These are phyloP conservation scores for Apophysomyces sp. DNA, from an alignment of 371 early-diverging fungal species.

Conservation along the genomic window DNA sequence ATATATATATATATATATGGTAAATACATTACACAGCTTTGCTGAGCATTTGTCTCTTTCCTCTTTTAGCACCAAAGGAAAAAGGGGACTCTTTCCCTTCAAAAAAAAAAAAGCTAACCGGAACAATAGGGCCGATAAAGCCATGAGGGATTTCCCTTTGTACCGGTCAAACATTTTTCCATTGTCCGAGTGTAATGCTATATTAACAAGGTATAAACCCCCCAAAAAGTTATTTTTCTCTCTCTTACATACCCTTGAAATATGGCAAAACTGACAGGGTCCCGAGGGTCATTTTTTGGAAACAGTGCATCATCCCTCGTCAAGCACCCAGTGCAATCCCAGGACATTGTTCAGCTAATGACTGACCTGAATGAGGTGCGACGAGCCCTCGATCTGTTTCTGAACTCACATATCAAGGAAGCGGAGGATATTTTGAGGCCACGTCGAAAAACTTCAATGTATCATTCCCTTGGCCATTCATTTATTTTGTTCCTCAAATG, in stretches of 20 bases:
- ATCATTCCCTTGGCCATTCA: slow-evolving; percentile 67
- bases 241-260: background rate
- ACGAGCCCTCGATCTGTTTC: slow-evolving; percentile 60
- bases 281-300: background rate
- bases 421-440: slow-evolving; percentile 58
- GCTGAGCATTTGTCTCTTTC: background rate
- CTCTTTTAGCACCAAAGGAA: background rate
- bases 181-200: background rate
- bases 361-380: slow-evolving; percentile 53
- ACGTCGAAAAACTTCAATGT: slow-evolving; percentile 52
- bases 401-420: slow-evolving; percentile 63
- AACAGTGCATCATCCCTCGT: background rate
- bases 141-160: background rate
- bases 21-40: background rate
- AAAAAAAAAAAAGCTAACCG: background rate
- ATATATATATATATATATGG: too few relatives aligned
- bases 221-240: background rate
- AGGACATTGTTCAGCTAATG: slow-evolving; percentile 3
- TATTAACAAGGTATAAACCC: background rate
- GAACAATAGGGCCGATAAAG: background rate
- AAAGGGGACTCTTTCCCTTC: background rate
- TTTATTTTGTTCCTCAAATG: slow-evolving; percentile 64
- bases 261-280: background rate
- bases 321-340: background rate
- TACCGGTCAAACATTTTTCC: background rate